Base-by-base conservation (phyloP, 1,284 basidiomycete species). In the Porogramme epimiltina region DNA sequence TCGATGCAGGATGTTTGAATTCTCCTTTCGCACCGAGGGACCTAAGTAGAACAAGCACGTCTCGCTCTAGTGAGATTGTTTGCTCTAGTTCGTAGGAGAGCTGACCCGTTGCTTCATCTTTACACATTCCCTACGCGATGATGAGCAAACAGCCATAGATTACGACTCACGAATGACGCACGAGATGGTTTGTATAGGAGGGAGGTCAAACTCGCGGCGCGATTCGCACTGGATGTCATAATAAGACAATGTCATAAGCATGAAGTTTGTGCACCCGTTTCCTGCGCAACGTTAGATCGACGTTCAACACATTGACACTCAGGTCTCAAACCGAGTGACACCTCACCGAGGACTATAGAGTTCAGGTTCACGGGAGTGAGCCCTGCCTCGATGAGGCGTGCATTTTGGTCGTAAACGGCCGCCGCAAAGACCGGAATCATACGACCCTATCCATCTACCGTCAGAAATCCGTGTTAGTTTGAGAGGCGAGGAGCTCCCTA, bases 391-490 rank as follows among this genome's bases (percentile, higher is more conserved):
- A 76, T 65, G 13, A 89, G 73, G 28, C 66, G 64, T 4, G 77
- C 70, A 65, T 95, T 94, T 54, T 89, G 83, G 67, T 94, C 91
- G 39, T 87, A 84, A 0, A 95, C 81, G n/a, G 82, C 81, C 1
- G 87, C 74, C 0, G 91, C 93, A 58, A 92, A 94, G 4, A 93
- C 73, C 2, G 93, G 93, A 4, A 94, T 74, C 68, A 93, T 94
- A 19, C 90, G 82, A 1, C 93, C 92, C 82, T 87, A 51, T 13
- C n/a, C 33, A 20, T 48, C 13, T 13, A 31, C 28, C 6, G 28
- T 13, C 28, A 31, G 13, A 31, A 13, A 31, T 31, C 13, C 28
- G 28, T 13, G 13, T 8, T 31, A 31, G 28, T 31, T n/a, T n/a
- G n/a, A n/a, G n/a, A n/a, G 13, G 28, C 28, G 28, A 31, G 6